Evolutionary conservation across 345 rosid genomes (phyloP).

Genomic region (Populus simonii): DNA sequence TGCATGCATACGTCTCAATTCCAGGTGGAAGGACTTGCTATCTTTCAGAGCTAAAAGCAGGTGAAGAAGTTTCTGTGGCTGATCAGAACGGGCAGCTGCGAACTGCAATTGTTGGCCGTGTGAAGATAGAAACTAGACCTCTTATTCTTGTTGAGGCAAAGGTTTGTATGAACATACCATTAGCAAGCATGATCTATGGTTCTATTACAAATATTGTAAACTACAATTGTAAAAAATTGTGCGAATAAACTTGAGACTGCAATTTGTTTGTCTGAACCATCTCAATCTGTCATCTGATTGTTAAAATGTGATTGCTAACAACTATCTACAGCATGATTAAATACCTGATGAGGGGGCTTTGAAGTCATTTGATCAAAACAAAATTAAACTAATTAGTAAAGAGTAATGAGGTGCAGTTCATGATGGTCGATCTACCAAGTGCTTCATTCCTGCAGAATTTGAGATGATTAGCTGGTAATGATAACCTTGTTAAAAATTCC

Average conservation of each 20-base stretch:
- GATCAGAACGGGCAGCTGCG: constrained; percentile 60
- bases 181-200: not conserved
- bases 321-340: no score
- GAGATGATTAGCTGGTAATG: constrained; percentile 2
- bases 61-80: constrained; percentile 62
- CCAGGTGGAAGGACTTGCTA: constrained; percentile 88
- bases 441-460: not conserved
- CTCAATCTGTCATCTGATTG: not conserved
- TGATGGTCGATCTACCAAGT: no score
- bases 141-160: constrained; percentile 71
- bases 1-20: constrained; percentile 72
- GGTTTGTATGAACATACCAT: constrained; percentile 35
- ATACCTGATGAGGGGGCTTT: no score
- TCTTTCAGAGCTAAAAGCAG: constrained; percentile 79
- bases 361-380: no score
- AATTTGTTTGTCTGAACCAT: not conserved
- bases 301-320: no score
- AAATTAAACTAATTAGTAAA: no score
- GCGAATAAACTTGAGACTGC: not conserved
- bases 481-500: not conserved
- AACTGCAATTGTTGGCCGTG: constrained; percentile 71
- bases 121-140: constrained; percentile 81
- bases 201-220: not conserved
- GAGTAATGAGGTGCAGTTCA: no score
- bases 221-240: not conserved